Base-by-base conservation (phyloP, 108 stramenopile species). In the Epipyxis sp. region DNA sequence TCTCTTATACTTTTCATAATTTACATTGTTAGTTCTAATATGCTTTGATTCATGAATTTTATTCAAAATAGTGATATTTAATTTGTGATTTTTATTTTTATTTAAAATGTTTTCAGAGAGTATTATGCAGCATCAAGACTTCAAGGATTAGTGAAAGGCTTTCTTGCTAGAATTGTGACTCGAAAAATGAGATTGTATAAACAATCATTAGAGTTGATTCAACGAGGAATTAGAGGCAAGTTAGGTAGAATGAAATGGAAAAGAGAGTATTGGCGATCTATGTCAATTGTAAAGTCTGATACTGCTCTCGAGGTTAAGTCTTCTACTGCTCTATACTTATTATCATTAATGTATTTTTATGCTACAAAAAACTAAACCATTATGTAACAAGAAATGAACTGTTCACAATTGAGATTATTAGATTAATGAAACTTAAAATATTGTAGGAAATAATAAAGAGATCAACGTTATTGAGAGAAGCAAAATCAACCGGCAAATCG, bases 211-310 rank as follows among this genome's bases (percentile, higher is more conserved):
- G 3, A 6, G 29, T 74, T 74, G 42, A 74, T 74, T 54, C 71
- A 74, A 25, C 37, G 42, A 35, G 10, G 40, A 3, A 54, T 74
- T 3, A 74, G 34, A 74, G 71, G 71, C 3, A 74, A 74, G 32
- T 25, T 74, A 42, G 71, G 71, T 10, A 37, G 71, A 27, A 74
- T 74, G 13, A 13, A 32, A 39, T 74, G 71, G 71, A 6, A 54
- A 42, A 37, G 71, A 3, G 71, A 74, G 50, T 74, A 74, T 57
- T 74, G 71, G 71, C 44, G 50, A 25, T 74, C 71, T 10, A 39
- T 54, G 6, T 74, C 71, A 37, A 42, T 74, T 3, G 71, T 74
- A 16, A 46, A 57, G 32, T 74, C 71, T 6, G 71, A 46, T 74
- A 3, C 16, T 34, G 71, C 71, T 34, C 34, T 74, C 3, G 32